These are phyloP conservation scores for Aspergillus pseudonomiae DNA, from an alignment of 2,329 filamentous ascomycete genomes.

Conservation along the genomic window DNA sequence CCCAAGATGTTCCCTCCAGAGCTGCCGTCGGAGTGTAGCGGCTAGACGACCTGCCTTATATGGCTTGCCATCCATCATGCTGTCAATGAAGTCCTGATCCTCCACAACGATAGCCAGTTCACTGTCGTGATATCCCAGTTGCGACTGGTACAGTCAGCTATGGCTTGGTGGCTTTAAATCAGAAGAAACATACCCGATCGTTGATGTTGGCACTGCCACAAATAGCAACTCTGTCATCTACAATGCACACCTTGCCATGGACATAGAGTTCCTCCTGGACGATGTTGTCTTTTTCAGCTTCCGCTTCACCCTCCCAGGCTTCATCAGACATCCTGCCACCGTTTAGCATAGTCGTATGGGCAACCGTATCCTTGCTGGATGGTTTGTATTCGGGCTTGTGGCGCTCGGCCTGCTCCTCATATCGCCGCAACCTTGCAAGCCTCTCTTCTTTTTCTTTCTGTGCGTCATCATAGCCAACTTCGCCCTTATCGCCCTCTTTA, in stretches of 20 bases:
- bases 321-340: constrained; percentile 68
- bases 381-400: constrained; percentile 24
- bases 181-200: constrained; percentile 52
- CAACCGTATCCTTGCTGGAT: constrained; percentile 59
- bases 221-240: constrained; percentile 79
- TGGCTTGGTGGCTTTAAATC: not conserved
- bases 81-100: constrained; percentile 71
- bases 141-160: constrained; percentile 52
- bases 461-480: constrained; percentile 41
- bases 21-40: constrained; percentile 75
- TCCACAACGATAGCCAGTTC: constrained; percentile 91
- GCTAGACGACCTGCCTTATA: constrained; percentile 77
- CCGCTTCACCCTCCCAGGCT: constrained; percentile 72
- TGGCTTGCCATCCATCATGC: constrained; percentile 71
- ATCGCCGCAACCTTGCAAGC: constrained; percentile 40
- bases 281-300: constrained; percentile 82
- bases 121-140: constrained; percentile 81
- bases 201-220: constrained; percentile 76
- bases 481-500: constrained; percentile 49
- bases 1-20: constrained; percentile 91
- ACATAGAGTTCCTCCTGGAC: constrained; percentile 97
- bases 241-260: constrained; percentile 83
- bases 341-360: constrained; percentile 80
- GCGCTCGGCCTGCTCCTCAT: constrained; percentile 25
- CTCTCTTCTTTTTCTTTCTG: constrained; percentile 47